Evolutionary conservation across 2,329 filamentous ascomycete species (phyloP), one percentile per base, ranked within the genome.

Genomic region (Geosmithia putterillii): DNA sequence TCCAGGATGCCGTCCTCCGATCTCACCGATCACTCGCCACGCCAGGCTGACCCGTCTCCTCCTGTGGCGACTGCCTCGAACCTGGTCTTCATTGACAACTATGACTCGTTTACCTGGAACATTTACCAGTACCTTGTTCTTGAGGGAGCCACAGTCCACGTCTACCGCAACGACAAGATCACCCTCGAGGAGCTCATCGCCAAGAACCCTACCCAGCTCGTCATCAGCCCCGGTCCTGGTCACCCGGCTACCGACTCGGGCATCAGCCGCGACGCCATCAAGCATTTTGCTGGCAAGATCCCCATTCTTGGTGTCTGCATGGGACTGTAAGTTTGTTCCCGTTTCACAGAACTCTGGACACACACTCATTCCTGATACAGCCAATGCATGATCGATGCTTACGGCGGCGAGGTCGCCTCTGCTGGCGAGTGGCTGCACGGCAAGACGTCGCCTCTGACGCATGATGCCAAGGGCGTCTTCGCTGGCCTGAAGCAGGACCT

Each of bases 61-160:
- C 79, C 81, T 32, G 71, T 95, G 43, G 62, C 82, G 20, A 88
- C 81, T 42, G 92, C 92, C 21, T 85, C 83, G 45, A 96, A 96
- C 63, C 74, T 98, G 46, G 76, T 98, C 49, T 74, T 98, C 50
- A 95, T 98, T 56, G 92, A 98, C 71, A 98, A 98, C 66, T 98
- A 96, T 64, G 92, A 98, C 64, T 96, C 92, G 3, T 98, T 98
- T 63, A 95, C 90, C 46, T 98, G 89, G 87, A 98, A 98, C 58
- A 87, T 98, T 46, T 98, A 96, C 63, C 94, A 98, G 63, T 98
- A 98, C 57, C 79, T 98, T 1, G 83, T 90, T 7, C 79, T 98
- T n/a, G 92, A 96, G 61, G 92, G 92, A 25, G 92, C 94, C 22
- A 84, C 71, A 1, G 92, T 95, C 42, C 86, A 82, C 4, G 92